phyloP scores from a whole-genome alignment of 169 alveolate species.

The Eimeria falciformis region DNA sequence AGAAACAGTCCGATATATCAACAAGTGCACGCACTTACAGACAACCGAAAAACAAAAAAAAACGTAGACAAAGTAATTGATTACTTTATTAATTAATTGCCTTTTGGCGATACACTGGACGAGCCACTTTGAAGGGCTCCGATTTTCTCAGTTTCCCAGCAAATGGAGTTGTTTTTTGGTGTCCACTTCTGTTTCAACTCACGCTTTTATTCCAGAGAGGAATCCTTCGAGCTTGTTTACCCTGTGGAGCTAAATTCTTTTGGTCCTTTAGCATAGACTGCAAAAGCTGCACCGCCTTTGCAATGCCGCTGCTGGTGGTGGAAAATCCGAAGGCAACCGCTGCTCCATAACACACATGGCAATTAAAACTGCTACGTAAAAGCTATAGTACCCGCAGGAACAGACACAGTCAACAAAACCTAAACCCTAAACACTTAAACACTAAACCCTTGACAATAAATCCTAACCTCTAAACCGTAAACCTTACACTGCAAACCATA shows the following conservation, averaged over 20 bases:
- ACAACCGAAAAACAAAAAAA: no score
- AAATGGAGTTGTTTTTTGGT: neutral
- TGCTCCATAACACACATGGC: neutral
- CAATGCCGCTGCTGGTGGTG: neutral
- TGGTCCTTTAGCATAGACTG: no score
- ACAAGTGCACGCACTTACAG: neutral
- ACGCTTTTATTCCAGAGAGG: no score
- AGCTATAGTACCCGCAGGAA: neutral
- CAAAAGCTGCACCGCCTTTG: neutral
- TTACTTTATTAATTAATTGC: no score
- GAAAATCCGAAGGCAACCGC: neutral
- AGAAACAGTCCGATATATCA: neutral
- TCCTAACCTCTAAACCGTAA: no score
- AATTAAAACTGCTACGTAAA: no score
- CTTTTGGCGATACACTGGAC: neutral
- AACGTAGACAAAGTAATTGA: neutral
- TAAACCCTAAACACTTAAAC: no score
- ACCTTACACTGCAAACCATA: no score
- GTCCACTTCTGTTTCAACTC: neutral
- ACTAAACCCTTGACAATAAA: no score
- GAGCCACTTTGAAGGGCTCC: no score
- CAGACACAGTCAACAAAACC: neutral
- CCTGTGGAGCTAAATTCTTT: neutral
- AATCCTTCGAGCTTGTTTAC: neutral
- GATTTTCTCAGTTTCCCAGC: neutral